Conservation (phyloP, 345 rosid species). For the Linum trigynum region DNA sequence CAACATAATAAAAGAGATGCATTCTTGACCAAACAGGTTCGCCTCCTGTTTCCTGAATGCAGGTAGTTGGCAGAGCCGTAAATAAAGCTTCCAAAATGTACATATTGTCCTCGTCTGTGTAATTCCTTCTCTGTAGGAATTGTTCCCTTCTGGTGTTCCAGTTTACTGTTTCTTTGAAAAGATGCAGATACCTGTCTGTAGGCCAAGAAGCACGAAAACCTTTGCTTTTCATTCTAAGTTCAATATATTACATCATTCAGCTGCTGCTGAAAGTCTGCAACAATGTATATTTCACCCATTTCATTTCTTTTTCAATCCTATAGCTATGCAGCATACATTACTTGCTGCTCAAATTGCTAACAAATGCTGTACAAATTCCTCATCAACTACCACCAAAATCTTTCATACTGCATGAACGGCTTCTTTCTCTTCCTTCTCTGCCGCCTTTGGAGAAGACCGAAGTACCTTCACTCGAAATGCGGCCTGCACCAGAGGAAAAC, state of each 20-base stretch:
- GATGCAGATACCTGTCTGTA: too few species aligned
- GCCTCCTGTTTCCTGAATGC: background rate
- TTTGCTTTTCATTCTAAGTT: background rate
- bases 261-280: background rate
- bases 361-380: slow-evolving; percentile 25
- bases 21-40: background rate
- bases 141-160: background rate
- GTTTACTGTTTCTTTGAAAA: background rate
- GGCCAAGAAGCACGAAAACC: background rate
- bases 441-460: slow-evolving; percentile 21
- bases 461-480: slow-evolving; percentile 60
- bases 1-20: slow-evolving; percentile 26
- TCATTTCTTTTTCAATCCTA: background rate
- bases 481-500: slow-evolving; percentile 34
- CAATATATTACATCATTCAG: background rate
- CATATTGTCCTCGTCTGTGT: background rate
- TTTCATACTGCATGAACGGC: slow-evolving; percentile 54
- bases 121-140: background rate
- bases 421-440: slow-evolving; percentile 24
- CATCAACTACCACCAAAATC: background rate
- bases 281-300: background rate
- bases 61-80: background rate
- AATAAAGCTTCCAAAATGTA: background rate
- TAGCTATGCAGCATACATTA: slow-evolving; percentile 1
- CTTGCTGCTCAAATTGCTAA: slow-evolving; percentile 4